Evolutionary conservation across 805 yeast genomes (phyloP).

Genomic region (Suhomyces canberraensis): DNA sequence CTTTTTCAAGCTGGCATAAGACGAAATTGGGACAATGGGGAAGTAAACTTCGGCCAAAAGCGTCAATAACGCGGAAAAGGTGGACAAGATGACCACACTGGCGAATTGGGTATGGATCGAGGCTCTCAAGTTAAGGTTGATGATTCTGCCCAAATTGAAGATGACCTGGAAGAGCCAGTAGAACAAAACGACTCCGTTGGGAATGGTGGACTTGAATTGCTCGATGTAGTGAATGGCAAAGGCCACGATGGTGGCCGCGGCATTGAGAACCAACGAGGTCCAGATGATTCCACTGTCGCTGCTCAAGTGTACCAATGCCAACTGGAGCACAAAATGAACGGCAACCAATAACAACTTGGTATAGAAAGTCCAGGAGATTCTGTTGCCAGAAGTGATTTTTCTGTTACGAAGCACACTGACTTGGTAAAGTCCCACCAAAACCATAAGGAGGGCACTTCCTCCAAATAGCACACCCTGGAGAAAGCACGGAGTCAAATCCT

Average conservation of each 20-base stretch:
- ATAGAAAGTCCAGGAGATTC: slow-evolving; percentile 37
- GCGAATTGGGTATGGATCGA: slow-evolving; percentile 38
- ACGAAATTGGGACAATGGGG: slow-evolving; percentile 25
- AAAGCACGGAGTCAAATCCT: slow-evolving; percentile 61
- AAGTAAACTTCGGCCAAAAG: slow-evolving; percentile 43
- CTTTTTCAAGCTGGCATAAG: slow-evolving; percentile 6
- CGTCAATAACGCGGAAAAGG: slow-evolving; percentile 39
- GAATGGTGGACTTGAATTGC: slow-evolving; percentile 58
- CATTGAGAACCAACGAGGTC: slow-evolving; percentile 24
- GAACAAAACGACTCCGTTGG: slow-evolving; percentile 65
- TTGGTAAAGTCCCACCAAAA: slow-evolving; percentile 41
- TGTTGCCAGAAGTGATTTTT: slow-evolving; percentile 30
- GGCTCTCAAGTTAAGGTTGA: slow-evolving; percentile 38
- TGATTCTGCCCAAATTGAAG: slow-evolving; percentile 44
- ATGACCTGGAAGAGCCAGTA: slow-evolving; percentile 68
- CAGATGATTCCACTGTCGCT: slow-evolving; percentile 21
- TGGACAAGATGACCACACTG: slow-evolving; percentile 23
- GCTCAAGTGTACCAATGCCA: slow-evolving; percentile 14
- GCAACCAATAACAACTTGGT: slow-evolving; percentile 39
- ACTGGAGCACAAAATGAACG: slow-evolving; percentile 38
- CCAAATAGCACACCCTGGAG: slow-evolving; percentile 51
- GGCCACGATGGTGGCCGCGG: slow-evolving; percentile 49
- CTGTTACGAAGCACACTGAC: slow-evolving; percentile 27
- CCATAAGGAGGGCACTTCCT: slow-evolving; percentile 38
- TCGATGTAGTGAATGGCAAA: slow-evolving; percentile 66